These are phyloP conservation scores for Rhynchosporium secalis DNA, from an alignment of 2,329 filamentous ascomycete genomes.

Conservation along the genomic window DNA sequence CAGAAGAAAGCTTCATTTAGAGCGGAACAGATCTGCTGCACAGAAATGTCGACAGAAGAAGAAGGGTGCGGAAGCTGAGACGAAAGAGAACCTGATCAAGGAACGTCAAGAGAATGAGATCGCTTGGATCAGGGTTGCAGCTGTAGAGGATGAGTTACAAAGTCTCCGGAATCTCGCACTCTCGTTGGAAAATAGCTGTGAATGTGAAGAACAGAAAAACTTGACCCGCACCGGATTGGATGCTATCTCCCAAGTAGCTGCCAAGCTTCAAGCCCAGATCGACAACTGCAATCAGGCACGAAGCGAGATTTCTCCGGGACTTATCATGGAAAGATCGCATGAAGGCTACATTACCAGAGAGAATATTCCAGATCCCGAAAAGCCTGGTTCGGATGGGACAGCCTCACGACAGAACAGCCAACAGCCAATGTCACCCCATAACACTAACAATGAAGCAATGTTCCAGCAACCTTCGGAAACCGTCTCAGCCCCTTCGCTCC, in stretches of 20 bases:
- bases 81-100: constrained; percentile 40
- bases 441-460: neutral
- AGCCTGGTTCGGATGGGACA: neutral
- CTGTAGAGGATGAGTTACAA: constrained; percentile 3
- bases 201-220: neutral
- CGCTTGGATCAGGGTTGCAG: neutral
- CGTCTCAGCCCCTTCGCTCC: too few species aligned
- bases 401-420: neutral
- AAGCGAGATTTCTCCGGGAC: neutral
- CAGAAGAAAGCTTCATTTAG: constrained; percentile 49
- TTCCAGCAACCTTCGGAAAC: neutral
- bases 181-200: neutral
- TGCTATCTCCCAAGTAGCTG: neutral
- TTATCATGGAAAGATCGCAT: neutral
- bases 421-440: neutral
- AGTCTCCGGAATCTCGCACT: neutral
- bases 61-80: constrained; percentile 33
- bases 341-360: neutral
- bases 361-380: neutral
- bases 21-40: constrained; percentile 71
- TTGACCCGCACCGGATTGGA: neutral
- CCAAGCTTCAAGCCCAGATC: neutral
- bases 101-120: neutral
- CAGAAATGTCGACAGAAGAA: constrained; percentile 73
- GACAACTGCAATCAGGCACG: neutral